Base-by-base conservation (phyloP, 2,329 filamentous ascomycete genomes). In the Colletotrichum tropicale region DNA sequence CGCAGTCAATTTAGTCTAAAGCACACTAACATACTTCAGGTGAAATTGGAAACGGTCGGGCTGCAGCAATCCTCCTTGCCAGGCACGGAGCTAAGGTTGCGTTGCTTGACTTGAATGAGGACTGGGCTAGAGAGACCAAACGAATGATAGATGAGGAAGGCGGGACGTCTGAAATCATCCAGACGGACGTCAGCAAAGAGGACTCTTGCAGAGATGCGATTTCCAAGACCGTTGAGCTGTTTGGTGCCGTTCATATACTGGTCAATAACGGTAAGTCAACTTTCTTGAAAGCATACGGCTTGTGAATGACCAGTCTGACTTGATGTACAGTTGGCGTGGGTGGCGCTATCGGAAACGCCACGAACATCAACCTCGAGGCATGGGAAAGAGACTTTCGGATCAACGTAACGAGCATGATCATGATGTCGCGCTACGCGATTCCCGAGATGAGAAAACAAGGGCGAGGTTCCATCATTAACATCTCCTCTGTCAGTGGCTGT, bases 361-460 rank as follows among this genome's bases (percentile, higher is more conserved):
- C 58, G 8, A 61, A 26, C 15, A 61, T 61, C 9, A 78, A 84
- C 61, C 64, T 85, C 8, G 76, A 74, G 2, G 80, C 78, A 3
- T 84, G 82, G 81, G 80, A 82, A 21, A 70, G 79, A 8, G 82
- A 81, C 60, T 78, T 85, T 13, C 74, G 78, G 83, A 72, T 93
- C 62, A 94, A 94, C 78, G 90, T 94, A 6, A 88, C 87, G 6
- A 92, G 89, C 78, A 94, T 94, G 92, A 89, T 93, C 34, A 85
- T 89, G 70, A 93, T 94, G 91, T 85, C 86, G 21, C 92, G 93
- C 78, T 89, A 90, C 78, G 88, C 88, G 0, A 88, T 94, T 34
- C 92, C 92, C 0, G 88, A 84, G 5, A 94, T 94, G 92, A 77
- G 79, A 5, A 84, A 83, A 66, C 75, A 78, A 28, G 80, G 81